Percentiles rank a stretch among this genome's conserved stretches.
phyloP scores from a whole-genome alignment of 108 stramenopile species.

The Nitzschia putrida region DNA sequence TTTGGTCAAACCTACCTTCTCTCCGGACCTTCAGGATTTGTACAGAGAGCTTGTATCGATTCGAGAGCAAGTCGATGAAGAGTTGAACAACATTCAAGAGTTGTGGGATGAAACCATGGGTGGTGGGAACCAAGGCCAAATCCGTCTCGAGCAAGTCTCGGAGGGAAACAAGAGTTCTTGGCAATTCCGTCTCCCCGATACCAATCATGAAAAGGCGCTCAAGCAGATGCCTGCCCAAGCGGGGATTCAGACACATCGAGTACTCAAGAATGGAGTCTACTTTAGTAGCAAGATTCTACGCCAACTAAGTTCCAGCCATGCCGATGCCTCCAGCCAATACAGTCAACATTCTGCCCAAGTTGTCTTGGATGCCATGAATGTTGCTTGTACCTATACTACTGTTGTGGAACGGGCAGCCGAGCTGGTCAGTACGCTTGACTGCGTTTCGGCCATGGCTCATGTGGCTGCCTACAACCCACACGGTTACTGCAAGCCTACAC shows the following conservation, averaged over 20 bases:
- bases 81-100: slow-evolving; percentile 68
- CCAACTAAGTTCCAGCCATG: slow-evolving; percentile 60
- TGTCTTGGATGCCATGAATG: slow-evolving; percentile 75
- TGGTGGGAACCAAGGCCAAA: slow-evolving; percentile 44
- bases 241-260: slow-evolving; percentile 65
- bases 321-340: slow-evolving; percentile 71
- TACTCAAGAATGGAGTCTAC: slow-evolving; percentile 95
- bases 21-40: slow-evolving; percentile 71
- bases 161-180: slow-evolving; percentile 52
- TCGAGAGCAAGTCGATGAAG: slow-evolving; percentile 63
- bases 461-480: slow-evolving; percentile 82
- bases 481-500: slow-evolving; percentile 85
- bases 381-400: slow-evolving; percentile 82
- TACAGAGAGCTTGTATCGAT: slow-evolving; percentile 65
- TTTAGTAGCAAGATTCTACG: slow-evolving; percentile 84
- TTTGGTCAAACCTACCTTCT: slow-evolving; percentile 63
- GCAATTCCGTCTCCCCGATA: slow-evolving; percentile 81
- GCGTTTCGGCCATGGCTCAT: slow-evolving; percentile 78
- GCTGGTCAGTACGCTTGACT: slow-evolving; percentile 81
- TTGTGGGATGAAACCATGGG: slow-evolving; percentile 55
- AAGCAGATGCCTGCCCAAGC: slow-evolving; percentile 12
- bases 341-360: slow-evolving; percentile 69
- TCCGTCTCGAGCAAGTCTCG: slow-evolving; percentile 66
- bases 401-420: slow-evolving; percentile 73
- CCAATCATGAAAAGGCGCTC: slow-evolving; percentile 74